A percentile compares a stretch with the other conserved stretches of the same genome.
phyloP scores from a whole-genome alignment of 164 flowering plant species.

The Chimonanthus praecox region DNA sequence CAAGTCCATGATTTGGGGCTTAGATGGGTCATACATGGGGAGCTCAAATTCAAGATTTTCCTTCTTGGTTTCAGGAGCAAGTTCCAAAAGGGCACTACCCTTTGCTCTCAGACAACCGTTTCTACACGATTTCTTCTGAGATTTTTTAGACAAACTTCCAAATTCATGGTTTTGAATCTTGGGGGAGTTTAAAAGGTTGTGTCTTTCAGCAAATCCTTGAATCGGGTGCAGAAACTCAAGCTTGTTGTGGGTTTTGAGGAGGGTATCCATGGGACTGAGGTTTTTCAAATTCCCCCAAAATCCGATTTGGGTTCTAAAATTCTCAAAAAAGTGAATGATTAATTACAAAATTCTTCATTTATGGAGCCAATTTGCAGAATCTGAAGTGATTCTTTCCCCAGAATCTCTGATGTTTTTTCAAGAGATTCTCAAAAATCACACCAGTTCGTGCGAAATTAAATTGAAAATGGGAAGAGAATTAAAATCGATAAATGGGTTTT shows the following conservation, averaged over 20 bases:
- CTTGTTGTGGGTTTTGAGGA: constrained; percentile 64
- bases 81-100: constrained; percentile 65
- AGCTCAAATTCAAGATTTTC: constrained; percentile 85
- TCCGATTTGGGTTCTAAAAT: background rate
- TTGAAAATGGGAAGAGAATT: background rate
- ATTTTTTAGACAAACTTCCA: constrained; percentile 28
- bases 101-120: constrained; percentile 34
- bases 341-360: background rate
- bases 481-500: background rate
- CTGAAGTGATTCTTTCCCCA: background rate
- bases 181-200: constrained; percentile 23
- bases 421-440: background rate
- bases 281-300: background rate
- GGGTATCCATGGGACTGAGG: constrained; percentile 49
- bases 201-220: constrained; percentile 49
- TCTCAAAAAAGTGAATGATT: background rate
- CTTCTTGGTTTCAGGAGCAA: constrained; percentile 79
- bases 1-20: constrained; percentile 59
- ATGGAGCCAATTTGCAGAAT: background rate
- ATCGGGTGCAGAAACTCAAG: constrained; percentile 48
- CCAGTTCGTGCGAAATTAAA: background rate
- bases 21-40: constrained; percentile 70
- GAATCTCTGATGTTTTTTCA: background rate
- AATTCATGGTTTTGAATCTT: constrained; percentile 35
- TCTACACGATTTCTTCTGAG: constrained; percentile 23